Evolutionary conservation across 164 flowering plant genomes (phyloP).

Genomic region (Umbilicus rupestris): DNA sequence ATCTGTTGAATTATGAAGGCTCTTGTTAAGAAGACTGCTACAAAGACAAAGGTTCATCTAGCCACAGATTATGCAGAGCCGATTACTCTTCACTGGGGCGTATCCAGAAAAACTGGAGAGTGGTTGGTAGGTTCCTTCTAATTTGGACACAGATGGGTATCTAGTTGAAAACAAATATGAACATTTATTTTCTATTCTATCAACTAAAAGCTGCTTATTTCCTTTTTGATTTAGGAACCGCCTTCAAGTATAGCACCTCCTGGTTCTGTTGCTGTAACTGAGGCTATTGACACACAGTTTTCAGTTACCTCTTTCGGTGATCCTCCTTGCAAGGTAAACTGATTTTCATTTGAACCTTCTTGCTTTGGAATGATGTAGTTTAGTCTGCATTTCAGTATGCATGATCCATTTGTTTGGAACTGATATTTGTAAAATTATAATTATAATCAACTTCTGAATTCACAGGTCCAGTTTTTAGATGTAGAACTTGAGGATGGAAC

Average conservation of each 20-base stretch:
- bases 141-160: not conserved
- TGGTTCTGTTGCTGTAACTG: slow-evolving; percentile 44
- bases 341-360: slow-evolving; percentile 8
- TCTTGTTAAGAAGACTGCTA: slow-evolving; percentile 51
- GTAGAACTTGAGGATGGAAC: slow-evolving; percentile 54
- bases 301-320: slow-evolving; percentile 23
- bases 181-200: not conserved
- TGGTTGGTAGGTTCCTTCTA: slow-evolving; percentile 60
- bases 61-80: slow-evolving; percentile 70
- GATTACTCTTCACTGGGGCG: slow-evolving; percentile 81
- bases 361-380: not conserved
- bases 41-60: slow-evolving; percentile 51
- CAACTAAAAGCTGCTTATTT: not conserved
- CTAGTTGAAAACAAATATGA: not conserved
- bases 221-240: slow-evolving; percentile 46
- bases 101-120: slow-evolving; percentile 63
- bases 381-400: not conserved
- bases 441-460: slow-evolving; percentile 7
- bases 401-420: not conserved
- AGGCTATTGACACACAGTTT: slow-evolving; percentile 63
- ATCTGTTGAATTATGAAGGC: slow-evolving; percentile 34
- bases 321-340: slow-evolving; percentile 39
- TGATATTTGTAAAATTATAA: not conserved
- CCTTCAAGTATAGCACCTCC: slow-evolving; percentile 52
- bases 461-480: slow-evolving; percentile 56